These are phyloP conservation scores for Ceratobasidium sp. DNA, from an alignment of 1,284 basidiomycete species.

Conservation along the genomic window DNA sequence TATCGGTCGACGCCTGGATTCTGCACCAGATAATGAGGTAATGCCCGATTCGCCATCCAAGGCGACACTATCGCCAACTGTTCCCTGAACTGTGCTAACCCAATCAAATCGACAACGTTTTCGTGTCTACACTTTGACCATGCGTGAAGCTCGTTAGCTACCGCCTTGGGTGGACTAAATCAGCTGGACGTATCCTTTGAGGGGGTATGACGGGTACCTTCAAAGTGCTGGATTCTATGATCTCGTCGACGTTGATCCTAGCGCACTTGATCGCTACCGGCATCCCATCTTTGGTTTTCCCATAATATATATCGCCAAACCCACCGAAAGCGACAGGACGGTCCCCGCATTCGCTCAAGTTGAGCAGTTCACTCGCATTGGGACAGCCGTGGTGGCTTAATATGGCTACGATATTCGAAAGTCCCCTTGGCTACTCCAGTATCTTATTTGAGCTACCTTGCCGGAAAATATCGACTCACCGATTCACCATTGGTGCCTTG, in stretches of 20 bases:
- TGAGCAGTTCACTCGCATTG: not conserved
- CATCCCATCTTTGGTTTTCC: not conserved
- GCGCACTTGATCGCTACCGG: slow-evolving; percentile 21
- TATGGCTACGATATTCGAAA: not conserved
- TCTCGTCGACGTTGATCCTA: not conserved
- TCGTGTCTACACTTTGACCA: slow-evolving; percentile 7
- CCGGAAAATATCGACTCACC: not conserved
- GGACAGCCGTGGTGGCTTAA: not conserved
- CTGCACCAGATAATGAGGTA: not conserved
- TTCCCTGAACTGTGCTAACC: not conserved
- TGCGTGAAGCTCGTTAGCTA: slow-evolving; percentile 12
- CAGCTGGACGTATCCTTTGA: not conserved
- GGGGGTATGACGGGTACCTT: not conserved
- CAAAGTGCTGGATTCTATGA: not conserved
- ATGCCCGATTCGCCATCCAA: slow-evolving; percentile 12
- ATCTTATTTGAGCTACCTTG: not conserved
- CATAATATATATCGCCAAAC: slow-evolving; percentile 9
- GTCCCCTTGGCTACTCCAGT: not conserved
- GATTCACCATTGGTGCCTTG: not conserved
- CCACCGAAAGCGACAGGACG: slow-evolving; percentile 8
- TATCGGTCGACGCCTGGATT: not conserved
- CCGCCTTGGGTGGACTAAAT: not conserved
- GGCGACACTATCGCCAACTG: not conserved
- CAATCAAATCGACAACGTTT: not conserved
- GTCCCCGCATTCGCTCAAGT: not conserved